phyloP scores from a whole-genome alignment of 2,329 filamentous ascomycete species.

The Aureobasidium lini region DNA sequence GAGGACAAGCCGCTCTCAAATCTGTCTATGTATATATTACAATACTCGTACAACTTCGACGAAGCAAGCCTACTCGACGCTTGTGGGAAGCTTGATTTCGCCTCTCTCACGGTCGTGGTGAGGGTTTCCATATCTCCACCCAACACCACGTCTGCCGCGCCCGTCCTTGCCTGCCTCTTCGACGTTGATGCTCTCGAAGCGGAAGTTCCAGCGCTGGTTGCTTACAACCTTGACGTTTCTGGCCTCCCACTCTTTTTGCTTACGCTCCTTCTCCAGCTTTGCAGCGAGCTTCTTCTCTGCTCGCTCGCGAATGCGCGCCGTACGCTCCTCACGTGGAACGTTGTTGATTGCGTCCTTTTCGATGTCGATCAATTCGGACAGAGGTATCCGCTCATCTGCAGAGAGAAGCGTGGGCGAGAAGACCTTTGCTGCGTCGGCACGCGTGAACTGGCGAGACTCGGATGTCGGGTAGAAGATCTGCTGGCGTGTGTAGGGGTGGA shows the following conservation, averaged over 20 bases:
- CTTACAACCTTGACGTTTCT: slow-evolving; percentile 38
- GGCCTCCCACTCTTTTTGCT: slow-evolving; percentile 36
- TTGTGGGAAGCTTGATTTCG: slow-evolving; percentile 55
- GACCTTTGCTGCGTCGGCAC: slow-evolving; percentile 55
- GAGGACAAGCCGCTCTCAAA: background rate
- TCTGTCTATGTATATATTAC: slow-evolving; percentile 11
- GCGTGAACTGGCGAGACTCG: slow-evolving; percentile 58
- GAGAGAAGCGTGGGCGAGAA: slow-evolving; percentile 53
- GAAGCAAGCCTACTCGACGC: slow-evolving; percentile 37
- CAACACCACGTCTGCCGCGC: slow-evolving; percentile 45
- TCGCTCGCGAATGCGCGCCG: slow-evolving; percentile 34
- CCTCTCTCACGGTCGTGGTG: slow-evolving; percentile 57
- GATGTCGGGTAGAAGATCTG: slow-evolving; percentile 57
- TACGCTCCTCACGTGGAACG: slow-evolving; percentile 34
- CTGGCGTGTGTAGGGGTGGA: slow-evolving; percentile 48
- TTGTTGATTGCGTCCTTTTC: slow-evolving; percentile 38
- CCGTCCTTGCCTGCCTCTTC: slow-evolving; percentile 50
- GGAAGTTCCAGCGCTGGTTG: slow-evolving; percentile 51
- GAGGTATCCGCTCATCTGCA: slow-evolving; percentile 56
- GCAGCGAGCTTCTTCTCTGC: slow-evolving; percentile 32
- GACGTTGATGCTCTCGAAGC: slow-evolving; percentile 50
- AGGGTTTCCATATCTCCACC: slow-evolving; percentile 55
- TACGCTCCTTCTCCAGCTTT: slow-evolving; percentile 32
- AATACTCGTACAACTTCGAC: slow-evolving; percentile 12
- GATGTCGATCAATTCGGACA: slow-evolving; percentile 50